A percentile compares a stretch with the other conserved stretches of the same genome.
Conservation (phyloP, 805 yeast species). For the Metschnikowia baotianmanensis region DNA sequence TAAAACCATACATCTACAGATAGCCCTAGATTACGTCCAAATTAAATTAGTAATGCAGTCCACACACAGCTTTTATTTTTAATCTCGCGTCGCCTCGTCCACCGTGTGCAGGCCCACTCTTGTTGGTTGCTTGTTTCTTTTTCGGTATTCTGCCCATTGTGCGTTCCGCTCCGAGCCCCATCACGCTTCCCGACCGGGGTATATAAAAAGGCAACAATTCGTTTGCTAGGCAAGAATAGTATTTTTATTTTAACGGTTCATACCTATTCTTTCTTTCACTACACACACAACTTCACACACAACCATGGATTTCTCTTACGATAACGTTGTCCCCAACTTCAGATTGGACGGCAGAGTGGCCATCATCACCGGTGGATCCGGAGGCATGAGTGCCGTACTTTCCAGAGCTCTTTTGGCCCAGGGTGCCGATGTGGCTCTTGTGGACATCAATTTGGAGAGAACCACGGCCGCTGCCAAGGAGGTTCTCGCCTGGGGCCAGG, state of each 20-base stretch:
- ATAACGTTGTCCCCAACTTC: constrained; percentile 57
- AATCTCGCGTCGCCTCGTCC: background rate
- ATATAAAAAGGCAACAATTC: constrained; percentile 5
- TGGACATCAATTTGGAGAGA: constrained; percentile 64
- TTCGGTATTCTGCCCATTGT: constrained; percentile 6
- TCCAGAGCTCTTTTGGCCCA: constrained; percentile 68
- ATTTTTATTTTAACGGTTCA: background rate
- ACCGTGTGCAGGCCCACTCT: background rate
- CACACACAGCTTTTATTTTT: background rate
- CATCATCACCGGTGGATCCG: constrained; percentile 78
- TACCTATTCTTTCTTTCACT: background rate
- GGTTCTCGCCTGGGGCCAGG: constrained; percentile 46
- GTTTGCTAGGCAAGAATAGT: background rate
- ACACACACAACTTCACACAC: constrained; percentile 3
- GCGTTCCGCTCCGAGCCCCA: constrained; percentile 8
- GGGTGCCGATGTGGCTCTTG: constrained; percentile 73
- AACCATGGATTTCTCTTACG: constrained; percentile 29
- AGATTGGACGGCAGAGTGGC: constrained; percentile 71
- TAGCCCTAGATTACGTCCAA: too few species aligned
- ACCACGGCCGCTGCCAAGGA: constrained; percentile 54
- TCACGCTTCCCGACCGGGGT: constrained; percentile 7
- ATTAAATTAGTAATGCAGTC: too few species aligned
- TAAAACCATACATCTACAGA: too few species aligned
- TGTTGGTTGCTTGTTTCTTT: constrained; percentile 10
- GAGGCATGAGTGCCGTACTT: constrained; percentile 67